These are phyloP conservation scores for Sclerotinia glacialis DNA, from an alignment of 2,329 filamentous ascomycete species.

Conservation along the genomic window DNA sequence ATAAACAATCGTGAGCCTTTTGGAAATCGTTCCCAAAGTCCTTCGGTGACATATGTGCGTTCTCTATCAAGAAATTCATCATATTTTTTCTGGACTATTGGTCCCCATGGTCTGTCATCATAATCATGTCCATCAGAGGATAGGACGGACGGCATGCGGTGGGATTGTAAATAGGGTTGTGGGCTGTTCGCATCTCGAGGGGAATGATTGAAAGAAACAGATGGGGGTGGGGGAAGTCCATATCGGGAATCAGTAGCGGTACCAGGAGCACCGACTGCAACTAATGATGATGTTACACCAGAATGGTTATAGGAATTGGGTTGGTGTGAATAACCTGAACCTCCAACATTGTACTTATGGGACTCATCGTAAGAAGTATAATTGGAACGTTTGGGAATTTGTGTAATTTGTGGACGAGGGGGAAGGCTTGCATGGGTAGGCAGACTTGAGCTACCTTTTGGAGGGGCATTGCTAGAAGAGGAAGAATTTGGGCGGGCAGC, in stretches of 20 bases:
- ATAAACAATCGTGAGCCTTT: slow-evolving; percentile 76
- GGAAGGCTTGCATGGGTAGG: slow-evolving; percentile 40
- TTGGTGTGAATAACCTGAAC: slow-evolving; percentile 32
- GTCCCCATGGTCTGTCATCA: slow-evolving; percentile 39
- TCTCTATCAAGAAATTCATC: slow-evolving; percentile 72
- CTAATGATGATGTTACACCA: slow-evolving; percentile 34
- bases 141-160: slow-evolving; percentile 29
- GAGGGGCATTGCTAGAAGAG: slow-evolving; percentile 30
- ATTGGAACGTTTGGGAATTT: slow-evolving; percentile 26
- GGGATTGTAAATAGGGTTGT: slow-evolving; percentile 30
- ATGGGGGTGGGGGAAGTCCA: slow-evolving; percentile 39
- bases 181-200: slow-evolving; percentile 30
- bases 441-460: slow-evolving; percentile 33
- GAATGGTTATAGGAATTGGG: slow-evolving; percentile 37
- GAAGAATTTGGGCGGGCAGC: slow-evolving; percentile 28
- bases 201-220: slow-evolving; percentile 35
- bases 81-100: slow-evolving; percentile 63
- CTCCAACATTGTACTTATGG: slow-evolving; percentile 37
- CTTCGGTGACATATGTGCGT: slow-evolving; percentile 71
- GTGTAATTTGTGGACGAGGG: slow-evolving; percentile 39
- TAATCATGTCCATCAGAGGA: slow-evolving; percentile 36
- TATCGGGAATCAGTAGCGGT: slow-evolving; percentile 39
- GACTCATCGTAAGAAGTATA: slow-evolving; percentile 35
- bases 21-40: slow-evolving; percentile 78
- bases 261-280: slow-evolving; percentile 39